Percentiles rank a stretch among this genome's conserved stretches.
phyloP scores from a whole-genome alignment of 345 rosid species.

The Sapria himalayana region DNA sequence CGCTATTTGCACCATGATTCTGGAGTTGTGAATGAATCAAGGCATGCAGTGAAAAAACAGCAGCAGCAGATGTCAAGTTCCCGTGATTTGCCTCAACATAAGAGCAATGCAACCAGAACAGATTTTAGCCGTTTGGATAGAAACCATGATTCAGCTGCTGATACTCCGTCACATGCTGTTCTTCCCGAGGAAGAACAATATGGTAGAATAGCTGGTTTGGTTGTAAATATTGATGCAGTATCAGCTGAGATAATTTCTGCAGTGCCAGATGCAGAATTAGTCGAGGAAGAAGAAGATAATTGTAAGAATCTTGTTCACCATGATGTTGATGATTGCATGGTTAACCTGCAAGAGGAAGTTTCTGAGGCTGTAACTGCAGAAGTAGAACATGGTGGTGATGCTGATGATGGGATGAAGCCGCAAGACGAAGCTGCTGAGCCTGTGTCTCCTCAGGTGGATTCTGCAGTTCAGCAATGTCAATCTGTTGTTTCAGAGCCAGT shows the following conservation, averaged over 20 bases:
- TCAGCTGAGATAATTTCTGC: conserved; percentile 5
- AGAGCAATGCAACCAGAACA: no score
- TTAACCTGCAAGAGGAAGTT: no score
- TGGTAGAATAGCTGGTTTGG: conserved; percentile 8
- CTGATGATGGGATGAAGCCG: conserved; percentile 6
- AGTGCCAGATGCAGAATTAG: conserved; percentile 4
- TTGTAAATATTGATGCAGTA: conserved; percentile 1
- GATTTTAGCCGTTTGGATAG: no score
- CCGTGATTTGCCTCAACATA: no score
- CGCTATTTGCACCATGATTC: conserved; percentile 31
- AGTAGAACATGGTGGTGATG: conserved; percentile 4
- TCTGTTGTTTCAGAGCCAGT: conserved; percentile 8
- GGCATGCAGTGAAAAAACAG: conserved; percentile 15
- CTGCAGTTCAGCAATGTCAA: conserved; percentile 9
- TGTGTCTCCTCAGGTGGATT: conserved; percentile 6
- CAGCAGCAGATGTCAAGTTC: no score
- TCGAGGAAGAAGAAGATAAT: conserved; percentile 8
- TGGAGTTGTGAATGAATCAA: conserved; percentile 17
- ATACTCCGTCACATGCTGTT: neutral
- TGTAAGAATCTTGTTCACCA: no score
- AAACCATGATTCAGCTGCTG: conserved; percentile 9
- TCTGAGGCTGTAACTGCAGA: no score
- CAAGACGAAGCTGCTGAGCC: conserved; percentile 8
- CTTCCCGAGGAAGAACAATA: conserved; percentile 1
- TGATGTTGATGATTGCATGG: no score